These are phyloP conservation scores for Diaporthe ilicicola DNA, from an alignment of 2,329 filamentous ascomycete species.

Conservation along the genomic window DNA sequence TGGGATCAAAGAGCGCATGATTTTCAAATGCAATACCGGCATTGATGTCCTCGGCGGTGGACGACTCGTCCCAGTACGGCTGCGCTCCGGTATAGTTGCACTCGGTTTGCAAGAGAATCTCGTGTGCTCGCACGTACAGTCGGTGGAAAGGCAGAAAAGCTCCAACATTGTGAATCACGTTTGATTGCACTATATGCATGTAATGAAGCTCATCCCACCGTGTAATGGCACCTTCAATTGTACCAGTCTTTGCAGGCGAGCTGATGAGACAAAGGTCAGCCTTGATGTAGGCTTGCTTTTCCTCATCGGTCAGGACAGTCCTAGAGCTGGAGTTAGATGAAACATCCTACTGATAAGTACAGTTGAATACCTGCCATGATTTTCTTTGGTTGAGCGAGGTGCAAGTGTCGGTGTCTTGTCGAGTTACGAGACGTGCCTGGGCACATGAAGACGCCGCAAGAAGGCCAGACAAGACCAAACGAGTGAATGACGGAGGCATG, in stretches of 20 bases:
- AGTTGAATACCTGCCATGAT: background rate
- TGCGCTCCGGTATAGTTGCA: constrained; percentile 39
- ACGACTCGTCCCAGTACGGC: constrained; percentile 47
- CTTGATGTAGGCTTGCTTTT: constrained; percentile 42
- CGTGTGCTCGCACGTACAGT: constrained; percentile 44
- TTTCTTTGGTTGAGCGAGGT: background rate
- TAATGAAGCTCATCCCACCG: constrained; percentile 46
- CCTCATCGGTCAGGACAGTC: constrained; percentile 22
- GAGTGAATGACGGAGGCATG: background rate
- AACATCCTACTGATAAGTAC: background rate
- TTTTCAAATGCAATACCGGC: constrained; percentile 29
- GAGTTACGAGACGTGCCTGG: background rate
- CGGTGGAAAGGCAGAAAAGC: constrained; percentile 48
- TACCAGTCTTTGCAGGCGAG: constrained; percentile 34
- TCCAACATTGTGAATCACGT: constrained; percentile 42
- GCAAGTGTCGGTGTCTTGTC: background rate
- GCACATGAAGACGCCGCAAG: background rate
- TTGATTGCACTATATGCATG: constrained; percentile 41
- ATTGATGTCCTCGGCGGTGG: constrained; percentile 39
- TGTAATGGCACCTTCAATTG: constrained; percentile 38
- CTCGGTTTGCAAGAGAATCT: constrained; percentile 42
- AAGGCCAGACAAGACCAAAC: background rate
- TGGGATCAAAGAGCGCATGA: constrained; percentile 39
- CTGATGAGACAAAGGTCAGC: constrained; percentile 44
- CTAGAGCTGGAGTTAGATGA: background rate